Conservation (phyloP, 495 filamentous ascomycete genomes). For the Aspergillus diversus region DNA sequence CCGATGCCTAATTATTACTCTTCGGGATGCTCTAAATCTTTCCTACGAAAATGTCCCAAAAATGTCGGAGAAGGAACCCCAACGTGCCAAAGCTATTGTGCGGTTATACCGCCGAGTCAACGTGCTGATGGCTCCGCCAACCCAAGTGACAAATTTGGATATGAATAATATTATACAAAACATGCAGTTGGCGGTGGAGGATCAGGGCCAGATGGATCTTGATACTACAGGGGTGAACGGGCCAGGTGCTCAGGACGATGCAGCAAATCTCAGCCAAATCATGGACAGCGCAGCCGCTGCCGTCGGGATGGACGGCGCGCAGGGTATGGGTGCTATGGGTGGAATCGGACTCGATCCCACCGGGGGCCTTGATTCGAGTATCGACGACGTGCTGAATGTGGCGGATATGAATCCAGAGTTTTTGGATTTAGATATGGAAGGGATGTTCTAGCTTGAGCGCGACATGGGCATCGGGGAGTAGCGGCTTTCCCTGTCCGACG, state of each 20-base stretch:
- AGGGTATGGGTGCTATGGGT: slow-evolving; percentile 34
- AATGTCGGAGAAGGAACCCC: slow-evolving; percentile 61
- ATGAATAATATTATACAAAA: slow-evolving; percentile 47
- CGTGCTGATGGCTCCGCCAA: slow-evolving; percentile 49
- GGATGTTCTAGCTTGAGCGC: slow-evolving; percentile 39
- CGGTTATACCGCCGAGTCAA: slow-evolving; percentile 77
- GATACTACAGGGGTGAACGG: slow-evolving; percentile 28
- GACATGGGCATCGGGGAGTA: background rate
- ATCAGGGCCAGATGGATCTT: slow-evolving; percentile 41
- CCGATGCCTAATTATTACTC: slow-evolving; percentile 49
- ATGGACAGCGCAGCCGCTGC: slow-evolving; percentile 48
- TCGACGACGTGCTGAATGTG: slow-evolving; percentile 53
- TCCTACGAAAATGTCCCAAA: slow-evolving; percentile 65
- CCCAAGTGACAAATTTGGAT: slow-evolving; percentile 46
- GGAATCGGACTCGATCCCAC: slow-evolving; percentile 20
- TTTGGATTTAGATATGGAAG: slow-evolving; percentile 54
- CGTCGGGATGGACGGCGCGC: slow-evolving; percentile 35
- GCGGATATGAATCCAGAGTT: slow-evolving; percentile 57
- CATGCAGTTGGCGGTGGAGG: slow-evolving; percentile 44
- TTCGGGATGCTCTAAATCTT: slow-evolving; percentile 72
- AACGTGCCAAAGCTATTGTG: slow-evolving; percentile 71
- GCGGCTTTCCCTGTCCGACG: no score
- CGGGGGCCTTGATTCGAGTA: slow-evolving; percentile 43
- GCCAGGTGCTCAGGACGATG: slow-evolving; percentile 31
- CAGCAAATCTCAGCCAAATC: slow-evolving; percentile 52